These are phyloP conservation scores for Arthrobotrys sphaeroides DNA, from an alignment of 2,329 filamentous ascomycete species.

Conservation along the genomic window DNA sequence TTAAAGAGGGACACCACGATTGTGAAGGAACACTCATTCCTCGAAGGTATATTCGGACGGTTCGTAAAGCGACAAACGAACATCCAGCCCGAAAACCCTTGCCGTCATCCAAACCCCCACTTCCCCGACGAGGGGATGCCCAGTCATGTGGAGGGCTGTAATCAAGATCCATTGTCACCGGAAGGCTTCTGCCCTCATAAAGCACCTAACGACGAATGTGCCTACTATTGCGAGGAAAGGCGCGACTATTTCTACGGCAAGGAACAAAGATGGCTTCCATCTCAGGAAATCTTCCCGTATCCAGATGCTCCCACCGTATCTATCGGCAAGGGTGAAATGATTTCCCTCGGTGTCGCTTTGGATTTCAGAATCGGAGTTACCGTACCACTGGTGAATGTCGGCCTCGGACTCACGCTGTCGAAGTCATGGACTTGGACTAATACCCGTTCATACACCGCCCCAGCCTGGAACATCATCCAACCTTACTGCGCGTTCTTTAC, in stretches of 20 bases:
- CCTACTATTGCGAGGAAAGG: conserved; percentile 24
- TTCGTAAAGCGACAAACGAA: conserved; percentile 21
- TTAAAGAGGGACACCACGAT: too few species aligned
- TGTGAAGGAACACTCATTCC: neutral
- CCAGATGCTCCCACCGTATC: conserved; percentile 27
- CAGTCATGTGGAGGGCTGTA: conserved; percentile 22
- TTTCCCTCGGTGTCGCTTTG: neutral
- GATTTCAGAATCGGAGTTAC: conserved; percentile 11
- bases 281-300: conserved; percentile 45
- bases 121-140: conserved; percentile 47
- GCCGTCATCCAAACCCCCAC: conserved; percentile 40
- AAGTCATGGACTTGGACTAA: conserved; percentile 23
- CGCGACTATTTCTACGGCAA: conserved; percentile 45
- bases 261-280: conserved; percentile 30
- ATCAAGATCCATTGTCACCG: conserved; percentile 8
- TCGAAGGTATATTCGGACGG: neutral
- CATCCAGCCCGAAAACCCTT: conserved; percentile 19
- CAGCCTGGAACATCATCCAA: conserved; percentile 20
- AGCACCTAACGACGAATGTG: conserved; percentile 5
- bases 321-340: conserved; percentile 29
- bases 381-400: neutral
- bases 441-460: conserved; percentile 9
- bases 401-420: neutral
- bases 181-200: conserved; percentile 30
- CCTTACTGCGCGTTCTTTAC: conserved; percentile 48